Evolutionary conservation across 75 land plant species (phyloP).

Genomic region (Sequoiadendron giganteum): DNA sequence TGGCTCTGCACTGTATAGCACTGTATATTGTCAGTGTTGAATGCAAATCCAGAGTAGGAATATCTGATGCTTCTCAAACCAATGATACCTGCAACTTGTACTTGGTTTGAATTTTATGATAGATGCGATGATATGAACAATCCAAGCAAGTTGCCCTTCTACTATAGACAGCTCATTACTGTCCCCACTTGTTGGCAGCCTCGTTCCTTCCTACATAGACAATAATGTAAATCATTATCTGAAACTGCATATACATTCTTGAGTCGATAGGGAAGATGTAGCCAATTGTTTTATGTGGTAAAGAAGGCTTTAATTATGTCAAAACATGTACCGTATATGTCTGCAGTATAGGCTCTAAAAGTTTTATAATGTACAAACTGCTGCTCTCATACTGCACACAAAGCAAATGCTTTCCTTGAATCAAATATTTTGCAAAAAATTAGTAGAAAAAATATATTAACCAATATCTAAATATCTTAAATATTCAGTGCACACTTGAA

Average conservation of each 20-base stretch:
- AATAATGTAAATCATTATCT: background rate
- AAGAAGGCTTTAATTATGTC: background rate
- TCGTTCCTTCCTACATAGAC: constrained; percentile 59
- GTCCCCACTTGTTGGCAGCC: constrained; percentile 44
- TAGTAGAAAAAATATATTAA: background rate
- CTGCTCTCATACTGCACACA: constrained; percentile 75
- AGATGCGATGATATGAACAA: constrained; percentile 94
- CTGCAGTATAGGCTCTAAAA: constrained; percentile 88
- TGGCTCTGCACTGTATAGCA: constrained; percentile 68
- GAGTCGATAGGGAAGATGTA: background rate
- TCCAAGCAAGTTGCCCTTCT: constrained; percentile 96
- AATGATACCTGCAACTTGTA: constrained; percentile 56
- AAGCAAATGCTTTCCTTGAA: constrained; percentile 5
- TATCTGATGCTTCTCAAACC: background rate
- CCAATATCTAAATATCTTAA: background rate
- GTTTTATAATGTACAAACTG: constrained; percentile 70
- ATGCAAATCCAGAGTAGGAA: background rate
- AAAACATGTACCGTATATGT: constrained; percentile 57
- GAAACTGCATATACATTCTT: background rate
- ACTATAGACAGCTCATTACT: constrained; percentile 53
- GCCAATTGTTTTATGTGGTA: background rate
- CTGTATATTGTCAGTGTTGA: background rate
- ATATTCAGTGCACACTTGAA: background rate
- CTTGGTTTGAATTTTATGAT: constrained; percentile 78
- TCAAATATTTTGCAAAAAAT: background rate